phyloP scores from a whole-genome alignment of 2,329 filamentous ascomycete species.

The Macrophomina pseudophaseolina region DNA sequence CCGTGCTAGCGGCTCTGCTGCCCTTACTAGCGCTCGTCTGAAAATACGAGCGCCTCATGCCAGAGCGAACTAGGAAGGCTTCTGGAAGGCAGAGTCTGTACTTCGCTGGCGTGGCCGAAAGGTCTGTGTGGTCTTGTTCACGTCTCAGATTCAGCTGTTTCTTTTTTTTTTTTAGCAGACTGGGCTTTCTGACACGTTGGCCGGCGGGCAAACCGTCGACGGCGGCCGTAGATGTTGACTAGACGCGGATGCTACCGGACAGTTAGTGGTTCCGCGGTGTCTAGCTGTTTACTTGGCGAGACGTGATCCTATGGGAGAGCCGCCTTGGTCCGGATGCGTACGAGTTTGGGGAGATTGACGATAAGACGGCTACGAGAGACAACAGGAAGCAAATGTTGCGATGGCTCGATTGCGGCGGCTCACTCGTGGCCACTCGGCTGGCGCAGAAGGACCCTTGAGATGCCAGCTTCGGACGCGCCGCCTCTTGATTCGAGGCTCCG shows the following conservation, averaged over 20 bases:
- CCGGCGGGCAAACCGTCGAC: background rate
- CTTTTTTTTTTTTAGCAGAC: no score
- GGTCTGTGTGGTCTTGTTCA: background rate
- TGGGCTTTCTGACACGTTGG: background rate
- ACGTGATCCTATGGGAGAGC: background rate
- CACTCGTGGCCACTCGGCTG: background rate
- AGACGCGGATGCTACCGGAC: background rate
- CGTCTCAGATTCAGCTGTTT: background rate
- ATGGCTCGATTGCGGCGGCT: background rate
- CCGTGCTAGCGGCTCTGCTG: background rate
- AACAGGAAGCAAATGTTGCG: background rate
- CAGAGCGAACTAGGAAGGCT: conserved; percentile 3
- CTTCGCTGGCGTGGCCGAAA: background rate
- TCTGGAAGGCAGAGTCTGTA: background rate
- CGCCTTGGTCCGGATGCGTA: background rate
- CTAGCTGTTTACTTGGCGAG: background rate
- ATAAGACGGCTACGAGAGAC: background rate
- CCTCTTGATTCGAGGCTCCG: background rate
- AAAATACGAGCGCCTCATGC: background rate
- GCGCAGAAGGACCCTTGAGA: background rate
- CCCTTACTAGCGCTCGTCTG: background rate
- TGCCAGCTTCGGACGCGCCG: background rate
- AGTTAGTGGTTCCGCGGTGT: background rate
- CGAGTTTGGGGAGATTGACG: background rate
- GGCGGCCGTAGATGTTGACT: background rate